Base-by-base conservation (phyloP, 768 basidiomycete genomes). In the Phlebiopsis flavidoalba region DNA sequence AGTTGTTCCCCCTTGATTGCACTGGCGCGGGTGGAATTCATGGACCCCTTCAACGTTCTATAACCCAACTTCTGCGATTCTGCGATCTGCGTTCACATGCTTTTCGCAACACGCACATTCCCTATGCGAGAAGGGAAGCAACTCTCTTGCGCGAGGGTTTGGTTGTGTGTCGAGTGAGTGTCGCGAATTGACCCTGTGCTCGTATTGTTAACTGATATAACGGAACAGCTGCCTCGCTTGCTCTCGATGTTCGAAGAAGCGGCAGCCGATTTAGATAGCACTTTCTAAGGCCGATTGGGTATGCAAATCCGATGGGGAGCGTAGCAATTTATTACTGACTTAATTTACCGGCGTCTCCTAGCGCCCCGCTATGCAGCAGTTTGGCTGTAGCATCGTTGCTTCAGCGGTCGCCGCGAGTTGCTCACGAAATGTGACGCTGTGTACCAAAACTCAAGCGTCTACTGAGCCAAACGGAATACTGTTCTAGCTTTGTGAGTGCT, bases 81-180 rank as follows among this genome's bases (percentile, higher is more conserved):
- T 91, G 31, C 74, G 86, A 19, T 79, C 88, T 3, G 83, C 87
- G 3, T 74, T 89, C 61, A 80, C 80, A 7, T 88, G 83, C 65
- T 74, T 91, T 21, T 77, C 83, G 1, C 85, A 88, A 68, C 81
- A 73, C 57, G 63, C 70, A 31, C 59, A n/a, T 53, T 54, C 8
- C 53, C 31, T 4, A 60, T 61, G n/a, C n/a, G n/a, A 59, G 63
- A 1, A 55, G 53, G 33, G n/a, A 60, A 8, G 60, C 62, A 1
- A 73, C 73, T 40, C 66, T 91, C 35, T 93, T 89, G 90, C 83
- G 82, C 83, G 82, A 64, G 79, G 84, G 19, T 92, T 91, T 67
- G n/a, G 77, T 89, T 19, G 73, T 89, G 58, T 86, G 88, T 43
- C 80, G 90, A 57, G 90, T 92, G 73, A 66, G 86, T 54, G 17